Evolutionary conservation across 805 yeast species (phyloP).

Genomic region (Torulaspora indica): DNA sequence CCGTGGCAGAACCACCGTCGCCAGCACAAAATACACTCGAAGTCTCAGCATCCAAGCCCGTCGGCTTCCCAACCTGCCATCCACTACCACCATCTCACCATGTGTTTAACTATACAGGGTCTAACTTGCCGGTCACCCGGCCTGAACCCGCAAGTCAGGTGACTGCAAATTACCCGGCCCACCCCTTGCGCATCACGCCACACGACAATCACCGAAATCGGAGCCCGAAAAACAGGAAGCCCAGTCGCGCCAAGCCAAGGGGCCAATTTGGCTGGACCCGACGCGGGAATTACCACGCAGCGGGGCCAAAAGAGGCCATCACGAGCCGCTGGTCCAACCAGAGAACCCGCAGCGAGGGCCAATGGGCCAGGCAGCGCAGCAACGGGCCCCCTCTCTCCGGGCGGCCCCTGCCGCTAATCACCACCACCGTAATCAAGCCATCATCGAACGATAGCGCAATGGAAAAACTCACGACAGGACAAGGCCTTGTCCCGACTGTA

Average conservation of each 20-base stretch:
- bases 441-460: too few species aligned
- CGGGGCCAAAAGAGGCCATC: neutral
- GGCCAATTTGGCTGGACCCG: too few species aligned
- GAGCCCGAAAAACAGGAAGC: constrained; percentile 6
- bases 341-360: neutral
- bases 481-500: too few species aligned
- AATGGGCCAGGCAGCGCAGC: neutral
- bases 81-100: neutral
- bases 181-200: neutral
- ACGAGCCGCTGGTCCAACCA: neutral
- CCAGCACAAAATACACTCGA: neutral
- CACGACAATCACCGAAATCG: neutral
- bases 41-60: neutral
- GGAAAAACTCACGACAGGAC: too few species aligned
- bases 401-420: neutral
- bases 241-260: neutral
- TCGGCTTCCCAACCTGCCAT: neutral
- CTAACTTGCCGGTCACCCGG: too few species aligned
- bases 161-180: too few species aligned
- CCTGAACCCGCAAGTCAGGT: too few species aligned
- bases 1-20: constrained; percentile 1
- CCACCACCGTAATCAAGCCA: neutral
- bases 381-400: neutral
- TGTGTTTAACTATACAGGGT: too few species aligned
- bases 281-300: too few species aligned